phyloP scores from a whole-genome alignment of 2,329 filamentous ascomycete genomes.

The Epichloe baconii region DNA sequence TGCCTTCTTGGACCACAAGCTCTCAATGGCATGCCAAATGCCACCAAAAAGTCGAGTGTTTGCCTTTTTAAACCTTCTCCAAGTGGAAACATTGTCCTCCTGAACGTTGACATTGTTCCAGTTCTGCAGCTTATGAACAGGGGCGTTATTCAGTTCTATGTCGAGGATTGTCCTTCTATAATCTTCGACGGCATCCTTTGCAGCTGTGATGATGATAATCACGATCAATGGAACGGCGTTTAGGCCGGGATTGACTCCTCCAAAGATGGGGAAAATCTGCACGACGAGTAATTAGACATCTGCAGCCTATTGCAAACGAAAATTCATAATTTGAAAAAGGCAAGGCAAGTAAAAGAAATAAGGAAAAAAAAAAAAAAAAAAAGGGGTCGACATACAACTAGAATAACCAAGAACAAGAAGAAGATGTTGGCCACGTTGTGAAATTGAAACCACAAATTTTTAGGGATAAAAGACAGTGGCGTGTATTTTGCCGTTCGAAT shows the following conservation, averaged over 20 bases:
- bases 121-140: slow-evolving; percentile 75
- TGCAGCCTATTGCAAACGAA: neutral
- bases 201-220: slow-evolving; percentile 74
- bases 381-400: slow-evolving; percentile 54
- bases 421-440: slow-evolving; percentile 98
- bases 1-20: slow-evolving; percentile 38
- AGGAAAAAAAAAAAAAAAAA: too few relatives aligned
- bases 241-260: slow-evolving; percentile 76
- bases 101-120: slow-evolving; percentile 91
- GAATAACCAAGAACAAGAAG: slow-evolving; percentile 91
- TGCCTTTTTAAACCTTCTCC: slow-evolving; percentile 86
- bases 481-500: slow-evolving; percentile 98
- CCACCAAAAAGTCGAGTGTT: slow-evolving; percentile 48
- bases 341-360: neutral
- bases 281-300: slow-evolving; percentile 4
- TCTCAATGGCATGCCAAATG: slow-evolving; percentile 34
- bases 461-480: slow-evolving; percentile 83
- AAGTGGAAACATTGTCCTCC: slow-evolving; percentile 71
- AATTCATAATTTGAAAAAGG: neutral
- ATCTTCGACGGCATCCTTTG: slow-evolving; percentile 95
- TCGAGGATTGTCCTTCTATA: slow-evolving; percentile 85
- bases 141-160: slow-evolving; percentile 89
- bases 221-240: slow-evolving; percentile 87
- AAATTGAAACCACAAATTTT: slow-evolving; percentile 96
- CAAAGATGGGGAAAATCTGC: slow-evolving; percentile 94